Evolutionary conservation across 106 monocot genomes (phyloP).

Genomic region (Alisma plantagoaquatica): DNA sequence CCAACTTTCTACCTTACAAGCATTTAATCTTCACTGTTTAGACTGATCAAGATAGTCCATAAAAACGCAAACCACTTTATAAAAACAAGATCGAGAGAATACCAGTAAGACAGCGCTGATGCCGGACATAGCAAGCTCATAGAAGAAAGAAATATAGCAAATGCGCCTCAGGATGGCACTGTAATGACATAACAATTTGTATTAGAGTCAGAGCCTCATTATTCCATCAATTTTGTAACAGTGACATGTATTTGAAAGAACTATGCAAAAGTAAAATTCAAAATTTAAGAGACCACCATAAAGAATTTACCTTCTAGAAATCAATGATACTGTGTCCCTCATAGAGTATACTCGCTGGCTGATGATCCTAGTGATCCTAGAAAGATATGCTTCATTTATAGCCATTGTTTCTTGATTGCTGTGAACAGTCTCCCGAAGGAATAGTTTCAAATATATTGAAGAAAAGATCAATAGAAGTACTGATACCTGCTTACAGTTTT

Average conservation of each 20-base stretch:
- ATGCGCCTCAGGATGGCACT: conserved; percentile 45
- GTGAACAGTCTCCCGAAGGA: conserved; percentile 45
- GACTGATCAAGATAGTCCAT: background rate
- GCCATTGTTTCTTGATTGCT: conserved; percentile 8
- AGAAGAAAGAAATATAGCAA: conserved; percentile 56
- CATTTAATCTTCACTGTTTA: no score
- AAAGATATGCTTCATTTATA: conserved; percentile 20
- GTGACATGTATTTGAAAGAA: background rate
- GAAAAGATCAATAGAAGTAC: conserved; percentile 34
- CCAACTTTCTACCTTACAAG: no score
- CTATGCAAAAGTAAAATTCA: background rate
- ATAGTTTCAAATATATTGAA: conserved; percentile 54
- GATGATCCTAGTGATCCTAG: conserved; percentile 15
- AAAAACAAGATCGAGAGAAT: conserved; percentile 1
- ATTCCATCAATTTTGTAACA: background rate
- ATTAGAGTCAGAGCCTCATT: background rate
- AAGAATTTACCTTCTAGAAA: conserved; percentile 33
- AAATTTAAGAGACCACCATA: background rate
- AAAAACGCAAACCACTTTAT: background rate
- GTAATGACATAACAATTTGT: background rate
- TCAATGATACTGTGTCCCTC: conserved; percentile 33
- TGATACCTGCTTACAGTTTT: conserved; percentile 34
- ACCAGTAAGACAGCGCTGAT: conserved; percentile 69
- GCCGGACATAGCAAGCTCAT: conserved; percentile 69
- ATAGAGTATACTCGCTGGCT: conserved; percentile 41